Base-by-base conservation (phyloP, 2,329 filamentous ascomycete species). In the Scleromitrula shiraiana region DNA sequence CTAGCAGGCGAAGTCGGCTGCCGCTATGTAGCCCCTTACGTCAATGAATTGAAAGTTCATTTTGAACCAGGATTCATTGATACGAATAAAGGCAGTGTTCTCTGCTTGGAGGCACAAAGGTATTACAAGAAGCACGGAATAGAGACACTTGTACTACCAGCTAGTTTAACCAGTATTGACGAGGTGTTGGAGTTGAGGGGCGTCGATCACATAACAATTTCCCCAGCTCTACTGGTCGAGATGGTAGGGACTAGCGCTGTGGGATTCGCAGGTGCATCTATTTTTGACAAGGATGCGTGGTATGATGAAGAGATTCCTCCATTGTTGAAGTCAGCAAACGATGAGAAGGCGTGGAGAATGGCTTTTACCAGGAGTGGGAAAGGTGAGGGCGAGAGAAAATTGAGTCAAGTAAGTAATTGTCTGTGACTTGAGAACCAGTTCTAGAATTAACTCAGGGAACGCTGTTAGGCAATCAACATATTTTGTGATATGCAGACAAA, bases 11-110 rank as follows among this genome's bases (percentile, higher is more conserved):
- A 79, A 41, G 75, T 71, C 0, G 69, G 71, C 4, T 83, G 78
- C 55, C 72, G 72, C 0, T 83, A 82, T 56, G 76, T 84, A 36
- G 77, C 80, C 0, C 80, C 81, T 0, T 84, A 82, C 52, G 76
- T 83, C 24, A 82, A 83, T 57, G 78, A 83, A 54, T 65, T 84
- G 33, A 75, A 74, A 53, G 80, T 81, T 5, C 78, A 83, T 56
- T 77, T 82, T 49, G 74, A 78, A 35, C 57, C 65, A 10, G 66
- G 62, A 27, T 76, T 72, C 51, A 59, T 68, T 4, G 74, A 77
- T 48, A 59, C 67, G 26, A 63, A 72, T 54, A 74, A 72, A 54
- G 70, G 54, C 0, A 49, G 52, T 27, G 19, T 24, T 2, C 49
- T 62, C 7, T 62, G 71, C 12, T 69, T 81, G 30, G 63, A 70